Conservation (phyloP, 331 rosid genomes). For the Pyrus hybrid region DNA sequence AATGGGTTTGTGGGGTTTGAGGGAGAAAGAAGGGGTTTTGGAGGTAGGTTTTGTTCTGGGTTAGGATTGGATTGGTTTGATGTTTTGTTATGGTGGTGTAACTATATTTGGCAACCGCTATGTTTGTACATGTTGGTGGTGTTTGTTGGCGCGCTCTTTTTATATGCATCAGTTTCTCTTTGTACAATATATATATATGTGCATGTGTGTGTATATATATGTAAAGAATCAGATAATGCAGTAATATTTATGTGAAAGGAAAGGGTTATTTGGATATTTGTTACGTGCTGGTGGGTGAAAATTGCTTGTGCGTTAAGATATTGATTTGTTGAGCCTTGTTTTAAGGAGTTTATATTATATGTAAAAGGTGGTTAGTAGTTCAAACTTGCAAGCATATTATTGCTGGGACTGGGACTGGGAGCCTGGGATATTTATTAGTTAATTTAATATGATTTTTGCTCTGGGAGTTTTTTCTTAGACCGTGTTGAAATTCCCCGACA, state of each 20-base stretch:
- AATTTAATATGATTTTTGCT: neutral
- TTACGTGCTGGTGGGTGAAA: neutral
- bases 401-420: neutral
- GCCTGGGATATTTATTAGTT: too few relatives aligned
- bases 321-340: neutral
- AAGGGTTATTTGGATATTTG: neutral
- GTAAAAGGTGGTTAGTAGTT: neutral
- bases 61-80: neutral
- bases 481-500: too few relatives aligned
- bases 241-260: neutral
- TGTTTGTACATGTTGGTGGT: neutral
- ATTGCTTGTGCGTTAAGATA: neutral
- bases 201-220: too few relatives aligned
- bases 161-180: neutral
- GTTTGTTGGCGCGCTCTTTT: neutral
- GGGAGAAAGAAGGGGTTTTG: neutral
- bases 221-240: neutral
- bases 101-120: neutral
- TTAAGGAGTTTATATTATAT: neutral
- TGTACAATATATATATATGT: too few relatives aligned
- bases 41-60: neutral
- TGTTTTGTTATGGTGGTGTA: neutral
- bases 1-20: neutral
- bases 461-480: too few relatives aligned
- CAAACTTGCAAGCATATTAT: neutral